Base-by-base conservation (phyloP, 73 alveolate genomes). In the Breviolum minutum region DNA sequence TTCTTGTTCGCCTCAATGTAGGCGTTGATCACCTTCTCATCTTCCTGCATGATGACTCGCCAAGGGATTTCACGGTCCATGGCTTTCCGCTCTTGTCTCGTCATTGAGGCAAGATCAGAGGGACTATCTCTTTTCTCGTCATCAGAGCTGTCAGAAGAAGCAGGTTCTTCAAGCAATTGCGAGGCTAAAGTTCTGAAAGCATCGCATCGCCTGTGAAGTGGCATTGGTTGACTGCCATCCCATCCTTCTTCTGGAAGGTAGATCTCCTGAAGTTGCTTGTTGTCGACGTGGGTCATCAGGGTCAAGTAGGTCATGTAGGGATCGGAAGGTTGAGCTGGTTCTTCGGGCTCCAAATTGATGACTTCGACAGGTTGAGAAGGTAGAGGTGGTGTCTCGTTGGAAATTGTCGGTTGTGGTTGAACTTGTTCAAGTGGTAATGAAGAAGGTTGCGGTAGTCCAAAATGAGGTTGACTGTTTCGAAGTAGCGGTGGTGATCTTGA, bases 21-120 rank as follows among this genome's bases (percentile, higher is more conserved):
- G 61, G 76, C 60, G 27, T 74, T 29, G 80, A 88, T 29, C 73
- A 63, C 19, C n/a, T 30, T 85, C 27, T 10, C 22, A 85, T 69
- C 80, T 0, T 17, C 63, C 7, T 11, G 8, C 87, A 88, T 69
- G 73, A 88, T 61, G 0, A 2, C 60, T 14, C 95, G 6, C 95
- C 95, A 88, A 0, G 86, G 95, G 22, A 88, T 30, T 63, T 88
- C 95, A 0, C 95, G 22, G 62, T 88, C 95, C 26, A 88, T 26
- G 0, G 95, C 95, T 27, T 88, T 88, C 24, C 95, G 73, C 62
- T 88, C 95, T 6, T 88, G 85, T 0, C 80, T 2, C 1, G 80
- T n/a, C 24, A 86, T 24, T 24, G 9, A 12, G 11, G 94, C 74
- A 19, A 60, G 63, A n/a, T 27, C 63, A 9, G 86, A 77, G 5